Percentiles rank a stretch among this genome's conserved stretches.
phyloP scores from a whole-genome alignment of 129 eudicot genomes.

The Logfia minima region DNA sequence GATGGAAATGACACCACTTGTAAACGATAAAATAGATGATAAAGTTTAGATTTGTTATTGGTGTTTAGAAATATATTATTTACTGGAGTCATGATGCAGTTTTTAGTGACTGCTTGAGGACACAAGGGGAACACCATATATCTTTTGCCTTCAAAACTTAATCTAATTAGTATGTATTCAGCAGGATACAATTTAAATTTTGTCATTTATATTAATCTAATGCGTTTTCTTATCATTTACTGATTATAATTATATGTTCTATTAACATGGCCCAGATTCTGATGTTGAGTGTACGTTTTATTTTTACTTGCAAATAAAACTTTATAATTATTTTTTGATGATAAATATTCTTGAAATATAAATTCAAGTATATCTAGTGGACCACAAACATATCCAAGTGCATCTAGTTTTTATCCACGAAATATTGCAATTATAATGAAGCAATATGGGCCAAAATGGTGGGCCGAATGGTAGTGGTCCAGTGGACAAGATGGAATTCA shows the following conservation, averaged over 20 bases:
- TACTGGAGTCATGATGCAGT: constrained; percentile 33
- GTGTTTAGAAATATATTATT: constrained; percentile 33
- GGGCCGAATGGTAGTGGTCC: too few relatives aligned
- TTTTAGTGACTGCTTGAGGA: constrained; percentile 29
- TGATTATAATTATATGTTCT: too few relatives aligned
- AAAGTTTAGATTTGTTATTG: constrained; percentile 52
- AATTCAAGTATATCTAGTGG: too few relatives aligned
- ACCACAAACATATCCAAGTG: too few relatives aligned
- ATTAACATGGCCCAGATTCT: not conserved
- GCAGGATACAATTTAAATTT: constrained; percentile 32
- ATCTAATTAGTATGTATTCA: constrained; percentile 28
- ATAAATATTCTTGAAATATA: too few relatives aligned
- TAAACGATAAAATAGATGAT: constrained; percentile 83
- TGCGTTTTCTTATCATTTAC: not conserved
- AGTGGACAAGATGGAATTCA: too few relatives aligned
- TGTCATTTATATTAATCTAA: constrained; percentile 5
- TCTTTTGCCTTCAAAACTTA: constrained; percentile 24
- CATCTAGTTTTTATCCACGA: too few relatives aligned
- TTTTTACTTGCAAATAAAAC: too few relatives aligned
- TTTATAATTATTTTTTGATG: too few relatives aligned
- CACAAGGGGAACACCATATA: constrained; percentile 7
- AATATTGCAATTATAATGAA: too few relatives aligned
- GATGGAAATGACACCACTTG: constrained; percentile 69
- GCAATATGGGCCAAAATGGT: too few relatives aligned
- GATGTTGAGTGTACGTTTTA: not conserved